Base-by-base conservation (phyloP, 2,329 filamentous ascomycete genomes). In the Pyricularia sp. region DNA sequence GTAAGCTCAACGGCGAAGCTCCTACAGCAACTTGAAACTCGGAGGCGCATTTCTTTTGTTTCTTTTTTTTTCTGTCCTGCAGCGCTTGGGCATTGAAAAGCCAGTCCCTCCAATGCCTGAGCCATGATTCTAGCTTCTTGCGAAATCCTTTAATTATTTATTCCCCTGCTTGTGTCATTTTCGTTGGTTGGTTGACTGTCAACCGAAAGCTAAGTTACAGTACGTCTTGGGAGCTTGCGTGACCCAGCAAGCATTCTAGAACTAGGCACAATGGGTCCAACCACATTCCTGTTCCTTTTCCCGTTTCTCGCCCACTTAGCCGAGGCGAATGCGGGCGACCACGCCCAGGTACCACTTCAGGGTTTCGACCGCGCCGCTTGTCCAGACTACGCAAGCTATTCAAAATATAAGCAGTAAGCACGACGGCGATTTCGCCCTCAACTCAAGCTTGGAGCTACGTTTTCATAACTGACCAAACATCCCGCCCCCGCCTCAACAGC, bases 321-420 rank as follows among this genome's bases (percentile, higher is more conserved):
- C 12, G 65, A 68, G 36, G 69, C 63, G 20, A 69, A 76, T 17
- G 58, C 58, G 58, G 58, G 12, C 20, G 58, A 61, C 23, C 14
- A 1, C 11, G 58, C 58, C 55, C 77, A 79, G 70, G 72, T 78
- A 25, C 77, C 76, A 11, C 68, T 80, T 69, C 70, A 66, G 5
- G 55, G 4, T 33, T 76, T 78, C 66, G 75, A 77, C 50, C 68
- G 73, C 64, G 75, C 79, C 70, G 86, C 85, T 63, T 91, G 89
- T 77, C 89, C 88, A 7, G 87, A 91, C 73, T 91, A 90, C 76
- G 82, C 82, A 10, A 79, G 81, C 66, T 90, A 90, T 75, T 83
- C 88, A 4, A 78, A 82, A 70, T 82, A 83, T 71, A 79, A 80
- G 14, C 88, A 90, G 86, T 89, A 79, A 74, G 85, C 78, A 14